Conservation (phyloP, 2,329 filamentous ascomycete genomes). For the Paramyrothecium sp. region DNA sequence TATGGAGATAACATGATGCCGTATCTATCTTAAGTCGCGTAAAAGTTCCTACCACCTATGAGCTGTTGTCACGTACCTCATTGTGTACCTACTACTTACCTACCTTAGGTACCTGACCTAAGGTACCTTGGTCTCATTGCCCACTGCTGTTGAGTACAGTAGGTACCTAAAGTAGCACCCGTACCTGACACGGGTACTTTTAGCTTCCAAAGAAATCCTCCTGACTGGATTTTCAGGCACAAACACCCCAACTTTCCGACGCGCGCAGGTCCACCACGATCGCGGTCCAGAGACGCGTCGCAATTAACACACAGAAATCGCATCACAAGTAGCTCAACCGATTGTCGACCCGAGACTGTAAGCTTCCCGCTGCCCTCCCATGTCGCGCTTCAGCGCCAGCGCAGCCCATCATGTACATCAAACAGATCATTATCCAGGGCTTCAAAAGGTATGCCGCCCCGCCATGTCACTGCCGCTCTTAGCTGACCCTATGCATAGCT, state of each 20-base stretch:
- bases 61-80: too few species aligned
- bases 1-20: too few species aligned
- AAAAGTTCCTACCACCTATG: too few species aligned
- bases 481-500: constrained; percentile 54
- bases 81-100: too few species aligned
- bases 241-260: not conserved
- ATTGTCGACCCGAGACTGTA: constrained; percentile 18
- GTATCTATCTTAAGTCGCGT: too few species aligned
- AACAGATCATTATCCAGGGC: constrained; percentile 99
- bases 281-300: constrained; percentile 24
- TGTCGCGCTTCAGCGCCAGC: constrained; percentile 37
- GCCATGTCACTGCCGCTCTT: constrained; percentile 7
- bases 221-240: not conserved
- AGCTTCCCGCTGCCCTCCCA: constrained; percentile 21
- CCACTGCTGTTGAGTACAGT: too few species aligned
- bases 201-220: too few species aligned
- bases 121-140: too few species aligned
- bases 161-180: too few species aligned
- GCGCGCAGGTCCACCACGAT: constrained; percentile 8
- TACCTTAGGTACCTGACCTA: too few species aligned
- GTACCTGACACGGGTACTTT: too few species aligned
- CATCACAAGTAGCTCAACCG: constrained; percentile 10
- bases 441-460: constrained; percentile 79
- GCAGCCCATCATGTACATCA: constrained; percentile 81
- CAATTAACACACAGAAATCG: constrained; percentile 13